Evolutionary conservation across 495 filamentous ascomycete genomes (phyloP).

Genomic region (Margaritispora aquatica): DNA sequence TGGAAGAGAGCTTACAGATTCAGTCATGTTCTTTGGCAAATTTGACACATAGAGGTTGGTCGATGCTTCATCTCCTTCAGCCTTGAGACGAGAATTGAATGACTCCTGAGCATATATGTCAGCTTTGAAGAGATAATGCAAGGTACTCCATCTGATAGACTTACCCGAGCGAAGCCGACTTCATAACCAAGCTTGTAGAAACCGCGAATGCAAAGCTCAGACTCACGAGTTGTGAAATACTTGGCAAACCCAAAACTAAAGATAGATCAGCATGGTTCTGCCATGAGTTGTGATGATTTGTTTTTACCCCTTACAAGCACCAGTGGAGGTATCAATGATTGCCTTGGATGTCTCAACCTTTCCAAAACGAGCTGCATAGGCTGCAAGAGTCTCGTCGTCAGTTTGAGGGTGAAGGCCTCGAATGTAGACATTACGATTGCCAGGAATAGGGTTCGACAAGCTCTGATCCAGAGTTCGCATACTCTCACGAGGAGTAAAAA

Average conservation of each 20-base stretch:
- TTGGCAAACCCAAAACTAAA: conserved; percentile 91
- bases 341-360: conserved; percentile 91
- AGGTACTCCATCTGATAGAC: no score
- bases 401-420: conserved; percentile 91
- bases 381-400: conserved; percentile 79
- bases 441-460: conserved; percentile 76
- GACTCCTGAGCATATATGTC: conserved; percentile 62
- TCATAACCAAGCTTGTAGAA: conserved; percentile 93
- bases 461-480: conserved; percentile 83
- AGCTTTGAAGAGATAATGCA: no score
- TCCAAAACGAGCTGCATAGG: conserved; percentile 82
- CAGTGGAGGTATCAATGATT: conserved; percentile 88
- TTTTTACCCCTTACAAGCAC: conserved; percentile 87
- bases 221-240: conserved; percentile 79
- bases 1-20: conserved; percentile 55
- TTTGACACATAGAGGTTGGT: conserved; percentile 98
- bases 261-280: not conserved
- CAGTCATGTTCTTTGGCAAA: conserved; percentile 81
- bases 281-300: not conserved
- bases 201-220: conserved; percentile 92
- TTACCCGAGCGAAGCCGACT: conserved; percentile 87
- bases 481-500: conserved; percentile 66
- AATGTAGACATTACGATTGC: conserved; percentile 95
- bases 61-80: conserved; percentile 74
- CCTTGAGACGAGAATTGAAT: conserved; percentile 92